Evolutionary conservation across 257 asterid species (phyloP), one percentile per base, ranked within the genome.

Genomic region (Rhazya stricta): DNA sequence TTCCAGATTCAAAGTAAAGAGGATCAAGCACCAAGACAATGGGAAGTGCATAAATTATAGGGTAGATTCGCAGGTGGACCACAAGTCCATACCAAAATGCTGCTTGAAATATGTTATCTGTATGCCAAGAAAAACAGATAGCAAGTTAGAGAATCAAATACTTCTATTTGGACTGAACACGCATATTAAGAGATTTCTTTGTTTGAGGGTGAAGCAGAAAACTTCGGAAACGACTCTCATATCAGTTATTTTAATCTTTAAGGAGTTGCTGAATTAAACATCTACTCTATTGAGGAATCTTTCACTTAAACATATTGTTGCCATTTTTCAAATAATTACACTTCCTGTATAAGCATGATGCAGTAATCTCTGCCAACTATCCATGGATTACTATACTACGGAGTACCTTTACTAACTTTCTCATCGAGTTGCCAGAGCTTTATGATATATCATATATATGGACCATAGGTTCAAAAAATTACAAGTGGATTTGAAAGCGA

Each of bases 41-140:
- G 21, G 99, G 97, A 81, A 95, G 90, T 54, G 98, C 93, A 80
- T 91, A 95, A 46, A 95, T 88, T 73, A 95, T 89, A 37, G 97
- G 99, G 80, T 92, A 95, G 77, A 95, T 84, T 79, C 99, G 86
- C 83, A 91, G 70, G 87, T 95, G 98, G 81, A 95, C 99, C 63
- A 92, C 96, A 41, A 92, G 89, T 61, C 98, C 98, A 74, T 89
- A 95, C 97, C 98, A 95, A 48, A 91, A 78, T 79, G 98, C 96
- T 80, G 99, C 99, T 86, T 95, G 98, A 32, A 88, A 45, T 54
- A 87, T 37, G 69, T 76, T 82, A 77, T 83, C 97, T 95, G 95
- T 51, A 78, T 73, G 66, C 78, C 75, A 80, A 54, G 67, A 74
- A 27, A 34, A 79, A 74, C 45, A 76, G 54, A 18, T 41, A 12